Percentiles rank a stretch among this genome's conserved stretches.
phyloP scores from a whole-genome alignment of 441 rosid genomes.

The Omphalea diandra region DNA sequence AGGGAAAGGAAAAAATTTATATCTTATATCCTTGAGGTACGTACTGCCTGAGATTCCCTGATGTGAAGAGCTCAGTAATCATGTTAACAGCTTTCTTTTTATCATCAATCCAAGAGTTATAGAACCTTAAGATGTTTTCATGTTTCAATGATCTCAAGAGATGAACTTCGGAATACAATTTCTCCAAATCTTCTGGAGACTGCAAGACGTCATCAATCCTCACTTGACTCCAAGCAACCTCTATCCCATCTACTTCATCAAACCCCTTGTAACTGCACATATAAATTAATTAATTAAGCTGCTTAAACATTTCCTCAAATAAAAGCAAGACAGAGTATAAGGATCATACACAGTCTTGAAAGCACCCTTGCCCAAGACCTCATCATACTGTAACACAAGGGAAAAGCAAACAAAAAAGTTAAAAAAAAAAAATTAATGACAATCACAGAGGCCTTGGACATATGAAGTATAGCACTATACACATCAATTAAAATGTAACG shows the following conservation, averaged over 20 bases:
- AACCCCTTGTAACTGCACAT: slow-evolving; percentile 59
- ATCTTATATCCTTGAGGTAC: slow-evolving; percentile 17
- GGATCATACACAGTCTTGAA: slow-evolving; percentile 74
- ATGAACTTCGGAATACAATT: slow-evolving; percentile 66
- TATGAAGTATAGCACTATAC: too few species aligned
- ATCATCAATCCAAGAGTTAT: slow-evolving; percentile 66
- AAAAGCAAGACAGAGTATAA: slow-evolving; percentile 12
- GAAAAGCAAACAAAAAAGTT: slow-evolving; percentile 17
- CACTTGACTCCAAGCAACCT: slow-evolving; percentile 80
- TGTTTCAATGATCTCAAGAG: slow-evolving; percentile 58
- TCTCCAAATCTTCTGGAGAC: slow-evolving; percentile 54
- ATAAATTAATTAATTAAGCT: neutral
- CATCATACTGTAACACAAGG: slow-evolving; percentile 46
- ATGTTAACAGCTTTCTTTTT: slow-evolving; percentile 55
- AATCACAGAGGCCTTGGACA: too few species aligned
- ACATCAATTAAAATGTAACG: neutral
- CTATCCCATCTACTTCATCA: slow-evolving; percentile 68
- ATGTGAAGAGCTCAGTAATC: slow-evolving; percentile 74
- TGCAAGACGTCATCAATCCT: slow-evolving; percentile 54
- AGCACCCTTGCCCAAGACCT: slow-evolving; percentile 72
- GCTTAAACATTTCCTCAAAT: neutral
- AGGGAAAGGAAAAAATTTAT: neutral
- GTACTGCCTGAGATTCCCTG: slow-evolving; percentile 62
- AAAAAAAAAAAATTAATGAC: neutral
- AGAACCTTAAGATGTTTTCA: slow-evolving; percentile 58